phyloP scores from a whole-genome alignment of 371 early-diverging fungal genomes.

The Apophysomyces sp. region DNA sequence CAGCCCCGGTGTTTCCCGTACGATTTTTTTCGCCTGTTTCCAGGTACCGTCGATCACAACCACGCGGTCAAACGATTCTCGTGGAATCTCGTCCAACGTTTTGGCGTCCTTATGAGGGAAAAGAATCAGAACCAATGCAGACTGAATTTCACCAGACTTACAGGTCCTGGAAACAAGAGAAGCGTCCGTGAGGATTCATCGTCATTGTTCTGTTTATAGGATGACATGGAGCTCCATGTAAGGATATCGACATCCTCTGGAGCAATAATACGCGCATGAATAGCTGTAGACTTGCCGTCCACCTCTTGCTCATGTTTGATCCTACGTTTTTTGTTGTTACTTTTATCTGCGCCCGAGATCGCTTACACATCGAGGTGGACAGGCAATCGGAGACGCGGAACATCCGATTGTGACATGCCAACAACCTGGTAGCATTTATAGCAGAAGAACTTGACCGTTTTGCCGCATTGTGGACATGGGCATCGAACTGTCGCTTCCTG shows the following conservation, averaged over 20 bases:
- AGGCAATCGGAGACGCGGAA: conserved; percentile 73
- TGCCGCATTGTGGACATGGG: conserved; percentile 57
- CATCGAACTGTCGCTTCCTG: conserved; percentile 25
- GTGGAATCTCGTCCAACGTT: conserved; percentile 60
- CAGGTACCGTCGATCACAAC: conserved; percentile 95
- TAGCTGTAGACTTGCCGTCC: conserved; percentile 81
- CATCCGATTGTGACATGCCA: conserved; percentile 35
- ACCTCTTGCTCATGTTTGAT: conserved; percentile 75
- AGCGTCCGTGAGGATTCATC: conserved; percentile 40
- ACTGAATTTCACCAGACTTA: conserved; percentile 32
- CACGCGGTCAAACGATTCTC: conserved; percentile 68
- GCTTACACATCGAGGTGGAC: conserved; percentile 73
- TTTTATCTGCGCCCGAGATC: not conserved
- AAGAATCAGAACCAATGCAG: not conserved
- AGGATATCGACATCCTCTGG: conserved; percentile 16
- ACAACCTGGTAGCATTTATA: conserved; percentile 60
- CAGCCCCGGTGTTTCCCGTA: conserved; percentile 44
- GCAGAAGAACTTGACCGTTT: conserved; percentile 67
- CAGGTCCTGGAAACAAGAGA: conserved; percentile 84
- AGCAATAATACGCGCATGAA: conserved; percentile 81
- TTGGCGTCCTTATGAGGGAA: conserved; percentile 57
- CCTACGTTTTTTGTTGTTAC: no score
- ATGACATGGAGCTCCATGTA: not conserved
- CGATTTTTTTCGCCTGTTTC: conserved; percentile 84
- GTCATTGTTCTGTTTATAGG: conserved; percentile 45